Conservation (phyloP, 352 stramenopile genomes). For the Pythium rhizo-oryzae region DNA sequence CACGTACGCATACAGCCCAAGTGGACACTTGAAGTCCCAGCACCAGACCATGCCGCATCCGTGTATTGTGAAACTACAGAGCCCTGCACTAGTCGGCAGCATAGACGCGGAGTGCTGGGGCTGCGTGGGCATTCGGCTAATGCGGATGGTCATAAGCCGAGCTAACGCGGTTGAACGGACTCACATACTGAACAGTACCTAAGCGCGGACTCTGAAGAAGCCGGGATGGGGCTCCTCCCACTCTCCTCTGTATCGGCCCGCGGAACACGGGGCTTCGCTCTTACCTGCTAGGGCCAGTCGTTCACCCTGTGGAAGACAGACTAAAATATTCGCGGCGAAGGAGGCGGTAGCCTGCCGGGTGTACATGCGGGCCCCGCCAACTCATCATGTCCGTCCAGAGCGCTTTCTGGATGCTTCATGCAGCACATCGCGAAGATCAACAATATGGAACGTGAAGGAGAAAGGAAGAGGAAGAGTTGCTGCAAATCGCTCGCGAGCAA, state of each 20-base stretch:
- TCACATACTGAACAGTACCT: not conserved
- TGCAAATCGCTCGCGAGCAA: not conserved
- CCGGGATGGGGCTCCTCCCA: not conserved
- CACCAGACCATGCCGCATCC: too few relatives aligned
- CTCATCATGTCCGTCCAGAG: not conserved
- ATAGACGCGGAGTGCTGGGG: too few relatives aligned
- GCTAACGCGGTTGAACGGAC: not conserved
- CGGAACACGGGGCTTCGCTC: not conserved
- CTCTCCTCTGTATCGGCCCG: not conserved
- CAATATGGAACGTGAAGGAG: not conserved
- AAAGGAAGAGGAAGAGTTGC: not conserved
- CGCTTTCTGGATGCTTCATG: not conserved
- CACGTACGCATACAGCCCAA: not conserved
- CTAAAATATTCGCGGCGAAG: not conserved
- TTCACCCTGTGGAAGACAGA: not conserved
- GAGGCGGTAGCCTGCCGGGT: too few relatives aligned
- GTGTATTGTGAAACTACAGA: too few relatives aligned
- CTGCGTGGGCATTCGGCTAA: not conserved
- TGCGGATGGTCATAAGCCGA: not conserved
- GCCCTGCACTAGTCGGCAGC: too few relatives aligned
- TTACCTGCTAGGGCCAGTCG: not conserved
- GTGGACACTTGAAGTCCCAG: not conserved
- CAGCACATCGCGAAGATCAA: not conserved
- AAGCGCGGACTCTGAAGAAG: not conserved
- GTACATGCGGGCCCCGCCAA: too few relatives aligned